Evolutionary conservation across 768 basidiomycete species (phyloP), one percentile per base, ranked within the genome.

Genomic region (Leccinum rimulosum): DNA sequence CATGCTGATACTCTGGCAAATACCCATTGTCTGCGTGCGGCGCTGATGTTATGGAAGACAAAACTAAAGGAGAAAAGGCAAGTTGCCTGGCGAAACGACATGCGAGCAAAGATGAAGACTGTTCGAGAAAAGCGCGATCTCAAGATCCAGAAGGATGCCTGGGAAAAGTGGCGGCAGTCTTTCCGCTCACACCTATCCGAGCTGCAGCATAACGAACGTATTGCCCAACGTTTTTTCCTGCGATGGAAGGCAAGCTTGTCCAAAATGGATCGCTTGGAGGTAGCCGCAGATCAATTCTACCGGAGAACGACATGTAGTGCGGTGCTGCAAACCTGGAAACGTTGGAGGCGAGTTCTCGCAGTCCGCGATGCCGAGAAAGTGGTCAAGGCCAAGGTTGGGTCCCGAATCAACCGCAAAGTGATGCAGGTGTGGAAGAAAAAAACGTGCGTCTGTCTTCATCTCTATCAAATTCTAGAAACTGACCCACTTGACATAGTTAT

Each of bases 91-190:
- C 81, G 85, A 31, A 74, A 82, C 51, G 86, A 82, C 53, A 91
- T 91, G 88, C 86, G 88, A 30, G 64, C 74, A 61, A 87, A 82
- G 68, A 90, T 91, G 84, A 84, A 82, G 66, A 68, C 72, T 11
- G 75, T 88, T 35, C 83, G 82, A 62, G 82, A 82, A 59, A 84
- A 75, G 59, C 79, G 79, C 57, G 86, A 89, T 30, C 58, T 65
- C 6, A 79, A 80, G 64, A 67, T 89, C 49, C 70, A 78, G 64
- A 82, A 76, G 63, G 82, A 85, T 62, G 80, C 81, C 8, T 89
- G 87, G 85, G 76, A 70, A 45, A 81, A 81, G 65, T 93, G 91
- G 91, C 79, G 81, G 45, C 85, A 83, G 59, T 74, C 78, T 9
- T 79, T 84, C 61, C 77, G 75, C n/a, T 77, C 77, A 11, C 80